Percentiles rank a stretch among this genome's conserved stretches.
Evolutionary conservation across 495 filamentous ascomycete genomes (phyloP).

Genomic region (Friedmanniomyces endolithicus): DNA sequence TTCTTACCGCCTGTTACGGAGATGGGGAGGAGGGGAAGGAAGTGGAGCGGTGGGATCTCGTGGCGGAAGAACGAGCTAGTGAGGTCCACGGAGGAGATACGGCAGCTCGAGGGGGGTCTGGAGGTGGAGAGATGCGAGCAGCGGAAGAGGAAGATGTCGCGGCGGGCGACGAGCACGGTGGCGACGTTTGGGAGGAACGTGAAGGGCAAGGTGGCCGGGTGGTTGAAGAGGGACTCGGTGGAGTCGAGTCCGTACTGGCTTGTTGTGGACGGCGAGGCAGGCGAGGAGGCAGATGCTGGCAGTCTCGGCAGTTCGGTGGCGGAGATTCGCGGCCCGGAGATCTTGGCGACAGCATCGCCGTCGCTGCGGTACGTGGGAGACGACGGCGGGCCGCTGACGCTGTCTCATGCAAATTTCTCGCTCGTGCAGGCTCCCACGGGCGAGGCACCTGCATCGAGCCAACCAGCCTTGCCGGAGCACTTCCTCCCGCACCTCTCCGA

Average conservation of each 20-base stretch:
- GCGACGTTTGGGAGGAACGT: not conserved
- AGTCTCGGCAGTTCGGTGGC: too few relatives aligned
- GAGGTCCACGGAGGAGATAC: not conserved
- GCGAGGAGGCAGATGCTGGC: not conserved
- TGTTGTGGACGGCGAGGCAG: not conserved
- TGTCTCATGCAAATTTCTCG: too few relatives aligned
- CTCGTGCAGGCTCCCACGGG: too few relatives aligned
- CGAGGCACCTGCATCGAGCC: too few relatives aligned
- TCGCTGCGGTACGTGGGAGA: too few relatives aligned
- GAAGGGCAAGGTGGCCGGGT: not conserved
- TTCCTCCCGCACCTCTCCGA: not conserved
- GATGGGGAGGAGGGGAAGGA: too few relatives aligned
- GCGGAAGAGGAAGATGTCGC: not conserved
- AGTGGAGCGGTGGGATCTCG: not conserved
- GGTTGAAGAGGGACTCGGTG: not conserved
- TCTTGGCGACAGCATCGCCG: too few relatives aligned
- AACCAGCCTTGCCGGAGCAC: not conserved
- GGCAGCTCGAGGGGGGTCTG: not conserved
- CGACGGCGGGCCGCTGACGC: too few relatives aligned
- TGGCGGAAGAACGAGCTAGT: not conserved
- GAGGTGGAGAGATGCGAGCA: not conserved
- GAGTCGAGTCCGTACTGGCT: not conserved
- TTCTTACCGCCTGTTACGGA: too few relatives aligned
- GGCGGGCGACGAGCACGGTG: not conserved
- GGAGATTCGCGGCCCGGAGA: too few relatives aligned